Evolutionary conservation across 176 grass and related monocot species (phyloP).

Genomic region (Zoysia pacifica): DNA sequence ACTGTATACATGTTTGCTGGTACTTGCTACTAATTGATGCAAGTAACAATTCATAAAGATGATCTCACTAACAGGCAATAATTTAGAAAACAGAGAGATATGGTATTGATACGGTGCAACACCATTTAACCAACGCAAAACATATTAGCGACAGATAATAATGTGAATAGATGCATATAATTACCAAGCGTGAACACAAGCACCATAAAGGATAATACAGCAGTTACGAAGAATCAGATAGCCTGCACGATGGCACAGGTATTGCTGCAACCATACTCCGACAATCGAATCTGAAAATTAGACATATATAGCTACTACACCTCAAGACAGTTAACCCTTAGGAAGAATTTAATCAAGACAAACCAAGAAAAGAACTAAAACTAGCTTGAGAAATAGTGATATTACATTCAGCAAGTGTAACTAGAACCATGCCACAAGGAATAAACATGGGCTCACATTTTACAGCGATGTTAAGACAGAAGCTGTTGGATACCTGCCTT

Average conservation of each 20-base stretch:
- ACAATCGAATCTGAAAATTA: background rate
- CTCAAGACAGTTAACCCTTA: background rate
- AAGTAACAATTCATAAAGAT: background rate
- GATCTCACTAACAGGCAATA: background rate
- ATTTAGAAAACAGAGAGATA: background rate
- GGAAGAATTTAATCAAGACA: background rate
- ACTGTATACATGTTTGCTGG: background rate
- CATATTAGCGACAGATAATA: background rate
- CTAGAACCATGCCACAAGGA: background rate
- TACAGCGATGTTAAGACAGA: slow-evolving; percentile 44
- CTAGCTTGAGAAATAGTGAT: background rate
- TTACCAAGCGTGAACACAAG: background rate
- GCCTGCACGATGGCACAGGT: background rate
- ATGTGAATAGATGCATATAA: background rate
- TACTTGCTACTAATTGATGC: background rate
- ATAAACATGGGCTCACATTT: slow-evolving; percentile 5
- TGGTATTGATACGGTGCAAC: background rate
- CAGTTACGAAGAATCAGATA: background rate
- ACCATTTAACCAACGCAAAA: background rate
- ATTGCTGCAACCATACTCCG: background rate
- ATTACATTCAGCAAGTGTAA: slow-evolving; percentile 31
- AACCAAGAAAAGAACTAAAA: background rate
- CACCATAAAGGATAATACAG: background rate
- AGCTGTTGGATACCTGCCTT: slow-evolving; percentile 65
- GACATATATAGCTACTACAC: background rate